phyloP scores from a whole-genome alignment of 805 yeast genomes.

The Cyberlindnera veronae region DNA sequence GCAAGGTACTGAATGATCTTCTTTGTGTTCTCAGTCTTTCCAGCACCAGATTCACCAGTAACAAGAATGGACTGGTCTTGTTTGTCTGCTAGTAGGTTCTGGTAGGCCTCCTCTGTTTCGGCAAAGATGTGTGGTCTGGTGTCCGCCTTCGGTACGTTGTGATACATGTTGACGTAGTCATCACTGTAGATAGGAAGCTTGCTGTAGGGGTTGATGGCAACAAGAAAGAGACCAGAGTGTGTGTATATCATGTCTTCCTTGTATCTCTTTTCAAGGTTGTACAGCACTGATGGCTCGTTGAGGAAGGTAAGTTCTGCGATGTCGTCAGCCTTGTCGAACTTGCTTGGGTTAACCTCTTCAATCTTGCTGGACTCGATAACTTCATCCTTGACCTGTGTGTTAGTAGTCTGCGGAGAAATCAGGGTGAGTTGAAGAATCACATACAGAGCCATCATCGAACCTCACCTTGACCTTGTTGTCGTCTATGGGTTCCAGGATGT shows the following conservation, averaged over 20 bases:
- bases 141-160: slow-evolving; percentile 41
- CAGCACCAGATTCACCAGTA: slow-evolving; percentile 99
- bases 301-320: slow-evolving; percentile 94
- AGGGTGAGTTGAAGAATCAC: slow-evolving; percentile 7
- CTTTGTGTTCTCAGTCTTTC: slow-evolving; percentile 96
- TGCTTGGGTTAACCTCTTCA: slow-evolving; percentile 80
- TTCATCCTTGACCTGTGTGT: slow-evolving; percentile 20
- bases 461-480: slow-evolving; percentile 36
- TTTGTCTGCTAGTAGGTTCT: slow-evolving; percentile 62
- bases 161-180: slow-evolving; percentile 55
- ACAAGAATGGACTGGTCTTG: slow-evolving; percentile 88
- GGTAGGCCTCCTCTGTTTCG: slow-evolving; percentile 80
- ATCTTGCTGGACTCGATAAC: slow-evolving; percentile 42
- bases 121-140: slow-evolving; percentile 88
- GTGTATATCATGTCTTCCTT: slow-evolving; percentile 80
- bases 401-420: slow-evolving; percentile 2
- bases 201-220: slow-evolving; percentile 91
- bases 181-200: slow-evolving; percentile 65
- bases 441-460: slow-evolving; percentile 36
- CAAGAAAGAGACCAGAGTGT: slow-evolving; percentile 90
- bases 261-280: slow-evolving; percentile 78
- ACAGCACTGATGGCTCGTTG: slow-evolving; percentile 93
- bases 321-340: slow-evolving; percentile 87
- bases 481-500: slow-evolving; percentile 43
- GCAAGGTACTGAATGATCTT: slow-evolving; percentile 90